Evolutionary conservation across 2,329 filamentous ascomycete genomes (phyloP).

Genomic region (Colletotrichum sp.): DNA sequence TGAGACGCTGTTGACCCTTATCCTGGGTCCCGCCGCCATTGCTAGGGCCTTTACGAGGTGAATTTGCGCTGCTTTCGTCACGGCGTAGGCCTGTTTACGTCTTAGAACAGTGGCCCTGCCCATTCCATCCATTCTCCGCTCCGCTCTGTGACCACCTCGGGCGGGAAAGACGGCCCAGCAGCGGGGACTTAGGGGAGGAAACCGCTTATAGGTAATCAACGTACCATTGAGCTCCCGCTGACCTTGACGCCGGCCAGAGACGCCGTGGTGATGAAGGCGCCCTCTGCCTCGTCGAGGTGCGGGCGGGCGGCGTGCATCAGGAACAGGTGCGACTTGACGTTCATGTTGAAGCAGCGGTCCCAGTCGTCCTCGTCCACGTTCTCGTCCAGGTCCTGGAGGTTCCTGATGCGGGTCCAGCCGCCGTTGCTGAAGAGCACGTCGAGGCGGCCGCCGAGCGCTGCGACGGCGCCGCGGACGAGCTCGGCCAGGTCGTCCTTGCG

Average conservation of each 20-base stretch:
- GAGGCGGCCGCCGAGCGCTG: conserved; percentile 63
- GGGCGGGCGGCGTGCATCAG: conserved; percentile 47
- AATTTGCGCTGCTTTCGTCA: conserved; percentile 77
- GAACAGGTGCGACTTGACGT: conserved; percentile 55
- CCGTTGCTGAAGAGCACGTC: conserved; percentile 82
- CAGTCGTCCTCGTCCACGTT: conserved; percentile 49
- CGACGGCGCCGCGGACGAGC: conserved; percentile 63
- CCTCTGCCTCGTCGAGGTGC: conserved; percentile 52
- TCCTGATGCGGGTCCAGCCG: conserved; percentile 54
- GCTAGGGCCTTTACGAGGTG: conserved; percentile 62
- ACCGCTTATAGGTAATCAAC: neutral
- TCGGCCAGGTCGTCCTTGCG: conserved; percentile 61
- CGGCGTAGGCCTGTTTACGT: conserved; percentile 65
- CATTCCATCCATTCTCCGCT: neutral
- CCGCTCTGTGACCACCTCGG: neutral
- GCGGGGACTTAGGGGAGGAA: neutral
- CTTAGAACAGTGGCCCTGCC: neutral
- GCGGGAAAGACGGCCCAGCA: neutral
- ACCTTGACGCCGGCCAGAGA: conserved; percentile 68
- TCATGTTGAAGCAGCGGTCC: conserved; percentile 53
- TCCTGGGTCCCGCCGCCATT: conserved; percentile 54
- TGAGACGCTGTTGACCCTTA: conserved; percentile 64
- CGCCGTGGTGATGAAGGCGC: conserved; percentile 67
- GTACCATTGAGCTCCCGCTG: conserved; percentile 63
- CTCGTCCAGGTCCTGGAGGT: conserved; percentile 53